Conservation (phyloP, 176 grass and related monocot species). For the Chrysopogon serrulatus region DNA sequence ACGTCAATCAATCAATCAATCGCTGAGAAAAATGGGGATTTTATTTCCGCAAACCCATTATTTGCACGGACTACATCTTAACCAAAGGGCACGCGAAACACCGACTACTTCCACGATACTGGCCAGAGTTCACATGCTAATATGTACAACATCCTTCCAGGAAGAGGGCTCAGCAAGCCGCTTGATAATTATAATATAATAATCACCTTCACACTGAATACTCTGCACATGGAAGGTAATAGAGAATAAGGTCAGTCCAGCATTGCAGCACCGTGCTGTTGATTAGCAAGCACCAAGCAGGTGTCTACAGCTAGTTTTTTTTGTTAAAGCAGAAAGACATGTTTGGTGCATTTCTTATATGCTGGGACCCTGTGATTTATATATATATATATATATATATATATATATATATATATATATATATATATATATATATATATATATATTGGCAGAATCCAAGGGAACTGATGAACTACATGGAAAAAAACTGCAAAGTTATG, state of each 20-base stretch:
- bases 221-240: constrained; percentile 8
- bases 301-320: neutral
- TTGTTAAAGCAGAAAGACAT: neutral
- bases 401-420: neutral
- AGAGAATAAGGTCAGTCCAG: neutral
- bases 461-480: neutral
- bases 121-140: constrained; percentile 34
- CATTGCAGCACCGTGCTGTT: neutral
- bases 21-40: constrained; percentile 30
- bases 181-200: constrained; percentile 19
- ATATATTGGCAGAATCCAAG: neutral
- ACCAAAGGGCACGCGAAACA: constrained; percentile 21
- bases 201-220: neutral
- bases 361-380: neutral
- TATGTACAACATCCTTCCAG: constrained; percentile 45
- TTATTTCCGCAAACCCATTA: constrained; percentile 54
- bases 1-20: constrained; percentile 1
- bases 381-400: too few species aligned
- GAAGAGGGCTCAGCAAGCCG: neutral
- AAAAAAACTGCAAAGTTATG: neutral
- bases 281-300: neutral
- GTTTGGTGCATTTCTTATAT: neutral
- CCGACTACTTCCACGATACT: constrained; percentile 27
- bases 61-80: constrained; percentile 52
- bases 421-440: neutral